Evolutionary conservation across 106 monocot species (phyloP).

Genomic region (Hemerocallis citrina): DNA sequence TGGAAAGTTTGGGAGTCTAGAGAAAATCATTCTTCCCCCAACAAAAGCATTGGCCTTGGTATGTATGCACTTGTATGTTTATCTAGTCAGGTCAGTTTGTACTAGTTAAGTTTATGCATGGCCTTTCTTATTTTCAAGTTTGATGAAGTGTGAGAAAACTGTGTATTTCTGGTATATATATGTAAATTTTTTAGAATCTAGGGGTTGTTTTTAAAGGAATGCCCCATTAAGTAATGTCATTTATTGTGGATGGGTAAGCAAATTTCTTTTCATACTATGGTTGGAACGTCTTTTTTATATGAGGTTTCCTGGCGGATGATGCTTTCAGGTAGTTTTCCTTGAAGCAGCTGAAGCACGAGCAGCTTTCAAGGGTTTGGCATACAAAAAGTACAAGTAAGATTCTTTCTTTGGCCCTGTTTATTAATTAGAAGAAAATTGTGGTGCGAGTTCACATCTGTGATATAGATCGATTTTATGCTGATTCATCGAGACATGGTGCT

Average conservation of each 20-base stretch:
- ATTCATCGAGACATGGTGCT: no score
- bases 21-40: slow-evolving; percentile 87
- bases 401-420: background rate
- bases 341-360: slow-evolving; percentile 82
- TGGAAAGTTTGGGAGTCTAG: slow-evolving; percentile 78
- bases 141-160: no score
- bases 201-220: no score
- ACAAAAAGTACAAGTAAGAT: slow-evolving; percentile 83
- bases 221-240: no score
- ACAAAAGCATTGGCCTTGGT: slow-evolving; percentile 91
- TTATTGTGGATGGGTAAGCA: no score
- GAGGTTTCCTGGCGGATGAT: background rate
- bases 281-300: no score
- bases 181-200: no score
- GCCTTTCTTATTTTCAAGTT: background rate
- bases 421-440: background rate
- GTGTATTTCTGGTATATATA: no score
- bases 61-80: slow-evolving; percentile 14
- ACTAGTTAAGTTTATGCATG: slow-evolving; percentile 1
- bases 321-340: slow-evolving; percentile 79
- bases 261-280: no score
- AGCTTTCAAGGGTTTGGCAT: slow-evolving; percentile 84
- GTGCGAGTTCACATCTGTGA: no score
- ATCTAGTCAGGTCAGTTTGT: background rate
- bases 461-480: no score